phyloP scores from a whole-genome alignment of 345 rosid species.

The Gossypium herbaceum region DNA sequence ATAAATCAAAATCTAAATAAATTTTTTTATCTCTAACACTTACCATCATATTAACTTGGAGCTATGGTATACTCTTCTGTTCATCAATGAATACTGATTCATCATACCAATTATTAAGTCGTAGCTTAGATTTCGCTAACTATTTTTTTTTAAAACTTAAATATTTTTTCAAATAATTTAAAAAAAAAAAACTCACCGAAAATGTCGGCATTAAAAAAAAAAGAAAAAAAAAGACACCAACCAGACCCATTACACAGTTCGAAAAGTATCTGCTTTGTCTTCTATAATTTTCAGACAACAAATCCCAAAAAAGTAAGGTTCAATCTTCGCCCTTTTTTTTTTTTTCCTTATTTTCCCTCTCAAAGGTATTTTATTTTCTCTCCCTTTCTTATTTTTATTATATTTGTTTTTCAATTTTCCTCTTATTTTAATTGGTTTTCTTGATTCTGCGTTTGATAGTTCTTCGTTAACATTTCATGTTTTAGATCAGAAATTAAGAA shows the following conservation, averaged over 20 bases:
- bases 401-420: not conserved
- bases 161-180: not conserved
- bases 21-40: too few species aligned
- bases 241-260: not conserved
- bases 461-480: not conserved
- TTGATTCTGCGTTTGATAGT: not conserved
- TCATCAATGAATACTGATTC: accelerated
- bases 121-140: accelerated
- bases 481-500: not conserved
- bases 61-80: accelerated
- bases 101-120: accelerated
- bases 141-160: too few species aligned
- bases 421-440: not conserved
- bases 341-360: not conserved
- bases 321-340: not conserved
- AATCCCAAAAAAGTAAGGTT: not conserved
- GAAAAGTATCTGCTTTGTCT: not conserved
- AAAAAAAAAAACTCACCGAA: too few species aligned
- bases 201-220: too few species aligned
- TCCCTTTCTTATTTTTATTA: not conserved
- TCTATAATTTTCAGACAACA: not conserved
- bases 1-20: too few species aligned
- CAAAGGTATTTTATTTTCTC: constrained; percentile 2
- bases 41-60: too few species aligned
- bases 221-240: not conserved